Evolutionary conservation across 257 asterid species (phyloP).

Genomic region (Phtheirospermum japonicum): DNA sequence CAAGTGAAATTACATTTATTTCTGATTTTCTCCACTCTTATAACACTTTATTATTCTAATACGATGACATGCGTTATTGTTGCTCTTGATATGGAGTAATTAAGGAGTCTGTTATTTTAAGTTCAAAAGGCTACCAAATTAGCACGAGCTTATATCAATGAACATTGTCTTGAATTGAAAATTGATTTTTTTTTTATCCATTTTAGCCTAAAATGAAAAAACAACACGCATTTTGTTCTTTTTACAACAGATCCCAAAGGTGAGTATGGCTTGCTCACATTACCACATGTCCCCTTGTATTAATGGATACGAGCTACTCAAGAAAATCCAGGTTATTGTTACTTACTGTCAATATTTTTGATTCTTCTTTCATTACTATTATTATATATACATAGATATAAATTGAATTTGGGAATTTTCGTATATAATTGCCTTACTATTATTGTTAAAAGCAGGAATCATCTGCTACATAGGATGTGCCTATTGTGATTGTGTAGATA

Average conservation of each 20-base stretch:
- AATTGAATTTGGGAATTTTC: too few species aligned
- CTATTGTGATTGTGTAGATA: slow-evolving; percentile 34
- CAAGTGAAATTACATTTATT: too few species aligned
- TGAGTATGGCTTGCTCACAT: slow-evolving; percentile 37
- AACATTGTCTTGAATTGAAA: neutral
- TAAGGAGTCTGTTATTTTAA: neutral
- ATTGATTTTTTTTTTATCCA: neutral
- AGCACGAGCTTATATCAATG: neutral
- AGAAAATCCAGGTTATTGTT: slow-evolving; percentile 40
- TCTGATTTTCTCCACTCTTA: too few species aligned
- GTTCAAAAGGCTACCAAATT: neutral
- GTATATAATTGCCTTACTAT: too few species aligned
- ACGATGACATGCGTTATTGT: too few species aligned
- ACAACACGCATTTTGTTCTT: neutral
- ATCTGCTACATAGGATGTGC: slow-evolving; percentile 28
- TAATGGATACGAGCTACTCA: slow-evolving; percentile 45
- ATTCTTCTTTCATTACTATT: too few species aligned
- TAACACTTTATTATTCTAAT: too few species aligned
- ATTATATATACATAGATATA: too few species aligned
- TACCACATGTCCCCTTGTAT: slow-evolving; percentile 45
- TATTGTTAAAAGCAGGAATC: slow-evolving; percentile 27
- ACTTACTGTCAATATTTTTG: too few species aligned
- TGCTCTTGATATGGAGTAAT: neutral
- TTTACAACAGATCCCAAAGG: slow-evolving; percentile 26
- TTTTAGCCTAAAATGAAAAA: neutral